Percentiles rank a stretch among this genome's conserved stretches.
Evolutionary conservation across 352 stramenopile species (phyloP).

Genomic region (Elongisporangium anandrum): DNA sequence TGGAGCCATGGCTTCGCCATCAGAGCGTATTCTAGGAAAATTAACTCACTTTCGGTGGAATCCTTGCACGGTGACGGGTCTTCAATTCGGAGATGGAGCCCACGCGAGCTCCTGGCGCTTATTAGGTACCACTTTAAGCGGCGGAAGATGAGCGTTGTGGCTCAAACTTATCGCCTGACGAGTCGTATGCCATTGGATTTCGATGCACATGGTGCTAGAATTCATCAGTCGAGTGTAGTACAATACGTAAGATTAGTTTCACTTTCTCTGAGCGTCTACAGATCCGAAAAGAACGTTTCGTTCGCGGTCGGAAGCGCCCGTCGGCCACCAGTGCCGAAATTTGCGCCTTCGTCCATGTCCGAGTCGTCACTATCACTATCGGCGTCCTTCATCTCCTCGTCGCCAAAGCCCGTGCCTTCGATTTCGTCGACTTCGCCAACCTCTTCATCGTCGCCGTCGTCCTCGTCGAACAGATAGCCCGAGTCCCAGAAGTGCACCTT

Average conservation of each 20-base stretch:
- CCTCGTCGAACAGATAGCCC: constrained; percentile 88
- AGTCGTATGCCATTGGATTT: too few relatives aligned
- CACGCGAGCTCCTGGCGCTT: too few relatives aligned
- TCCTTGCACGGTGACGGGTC: too few relatives aligned
- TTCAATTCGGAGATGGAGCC: too few relatives aligned
- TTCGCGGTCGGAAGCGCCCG: constrained; percentile 59
- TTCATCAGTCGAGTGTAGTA: too few relatives aligned
- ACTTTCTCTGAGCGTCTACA: constrained; percentile 25
- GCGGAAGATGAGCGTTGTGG: too few relatives aligned
- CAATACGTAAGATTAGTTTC: neutral
- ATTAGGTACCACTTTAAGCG: too few relatives aligned
- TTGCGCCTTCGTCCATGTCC: constrained; percentile 48
- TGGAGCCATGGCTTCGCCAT: too few relatives aligned
- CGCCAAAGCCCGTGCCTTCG: constrained; percentile 26
- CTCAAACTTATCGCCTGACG: too few relatives aligned
- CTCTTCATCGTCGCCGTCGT: constrained; percentile 70
- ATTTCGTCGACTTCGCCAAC: constrained; percentile 51
- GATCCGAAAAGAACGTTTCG: constrained; percentile 82
- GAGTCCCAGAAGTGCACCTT: constrained; percentile 96
- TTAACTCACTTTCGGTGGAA: too few relatives aligned
- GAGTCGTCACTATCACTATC: constrained; percentile 76
- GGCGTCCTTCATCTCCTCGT: constrained; percentile 84
- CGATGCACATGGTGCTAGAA: too few relatives aligned
- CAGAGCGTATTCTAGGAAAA: too few relatives aligned
- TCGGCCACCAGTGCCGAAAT: constrained; percentile 26